Evolutionary conservation across 2,329 filamentous ascomycete species (phyloP).

Genomic region (Colletotrichum sp.): DNA sequence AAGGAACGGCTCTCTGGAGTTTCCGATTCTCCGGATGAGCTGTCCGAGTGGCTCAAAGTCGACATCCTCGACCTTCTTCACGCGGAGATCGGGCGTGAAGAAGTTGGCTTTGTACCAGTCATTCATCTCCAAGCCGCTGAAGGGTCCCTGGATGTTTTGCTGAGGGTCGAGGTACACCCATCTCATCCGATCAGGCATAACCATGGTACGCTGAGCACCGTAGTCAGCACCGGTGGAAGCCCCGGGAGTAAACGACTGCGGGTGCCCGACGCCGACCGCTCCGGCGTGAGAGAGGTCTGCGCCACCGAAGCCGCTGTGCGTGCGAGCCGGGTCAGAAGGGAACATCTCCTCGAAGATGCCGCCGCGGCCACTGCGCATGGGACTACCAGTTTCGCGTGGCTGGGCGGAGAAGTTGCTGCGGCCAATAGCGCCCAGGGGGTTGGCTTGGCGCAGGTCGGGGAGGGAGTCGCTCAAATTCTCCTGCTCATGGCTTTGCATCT

Average conservation of each 20-base stretch:
- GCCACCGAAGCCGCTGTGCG: slow-evolving; percentile 30
- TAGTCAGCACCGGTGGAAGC: slow-evolving; percentile 27
- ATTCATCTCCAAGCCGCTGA: slow-evolving; percentile 97
- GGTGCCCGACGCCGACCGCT: slow-evolving; percentile 24
- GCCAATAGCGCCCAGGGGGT: slow-evolving; percentile 71
- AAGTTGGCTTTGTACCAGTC: slow-evolving; percentile 99
- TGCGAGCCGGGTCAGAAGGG: slow-evolving; percentile 38
- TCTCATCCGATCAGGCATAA: slow-evolving; percentile 98
- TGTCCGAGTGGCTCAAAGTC: slow-evolving; percentile 97
- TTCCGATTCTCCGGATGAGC: slow-evolving; percentile 93
- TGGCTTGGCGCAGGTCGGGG: slow-evolving; percentile 64
- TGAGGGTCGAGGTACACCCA: slow-evolving; percentile 98
- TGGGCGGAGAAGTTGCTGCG: slow-evolving; percentile 62
- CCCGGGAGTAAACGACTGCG: slow-evolving; percentile 26
- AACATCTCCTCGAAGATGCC: slow-evolving; percentile 61
- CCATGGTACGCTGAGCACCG: slow-evolving; percentile 81
- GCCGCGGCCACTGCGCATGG: slow-evolving; percentile 59
- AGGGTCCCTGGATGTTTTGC: slow-evolving; percentile 90
- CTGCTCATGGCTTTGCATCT: slow-evolving; percentile 80
- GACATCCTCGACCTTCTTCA: slow-evolving; percentile 91
- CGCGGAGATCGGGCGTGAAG: slow-evolving; percentile 91
- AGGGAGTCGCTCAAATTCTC: slow-evolving; percentile 61
- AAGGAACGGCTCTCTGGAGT: slow-evolving; percentile 95
- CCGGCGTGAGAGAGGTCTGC: slow-evolving; percentile 26
- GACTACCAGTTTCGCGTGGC: slow-evolving; percentile 63